Evolutionary conservation across 495 filamentous ascomycete species (phyloP), one percentile per base, ranked within the genome.

Genomic region (Tuber calosporum): DNA sequence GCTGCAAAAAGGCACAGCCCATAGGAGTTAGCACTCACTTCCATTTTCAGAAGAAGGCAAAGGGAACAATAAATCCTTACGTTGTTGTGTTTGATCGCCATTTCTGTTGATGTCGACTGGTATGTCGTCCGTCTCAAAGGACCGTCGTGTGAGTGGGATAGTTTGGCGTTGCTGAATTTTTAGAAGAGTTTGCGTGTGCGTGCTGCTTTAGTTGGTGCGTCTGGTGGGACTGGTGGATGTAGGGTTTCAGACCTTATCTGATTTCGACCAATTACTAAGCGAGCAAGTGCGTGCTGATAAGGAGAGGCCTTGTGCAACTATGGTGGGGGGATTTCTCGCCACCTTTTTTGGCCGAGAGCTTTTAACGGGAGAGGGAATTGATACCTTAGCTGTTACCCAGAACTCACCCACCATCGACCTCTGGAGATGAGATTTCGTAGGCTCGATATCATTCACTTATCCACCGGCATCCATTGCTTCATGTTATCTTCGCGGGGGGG

Each of bases 41-140:
- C 34, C 5, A 40, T 13, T 40, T 38, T 22, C 17, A n/a, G 15
- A 8, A 9, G 9, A 38, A 15, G 30, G 17, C 13, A 62, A 26
- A 30, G 30, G 39, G 40, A 26, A 7, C n/a, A 38, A 38, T 37
- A 68, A 42, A 48, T 40, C 38, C 67, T 58, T 81, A 81, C 80
- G 68, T 99, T 93, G 86, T 99, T 99, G 90, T 97, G 94, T 88
- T 96, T 97, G 92, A 99, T 97, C 88, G 95, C 91, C 80, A 81
- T 99, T 93, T 86, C 97, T 97, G 90, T 96, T 93, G 89, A 94
- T 95, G 92, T 96, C 96, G 88, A 93, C 90, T 91, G 90, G 82
- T 84, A 48, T 69, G 73, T 72, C 69, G 67, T 69, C 62, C 26
- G 53, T 62, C 48, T 77, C 70, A n/a, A 58, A 26, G 9, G 48